Evolutionary conservation across 768 basidiomycete genomes (phyloP).

Genomic region (Termitomyces sp.): DNA sequence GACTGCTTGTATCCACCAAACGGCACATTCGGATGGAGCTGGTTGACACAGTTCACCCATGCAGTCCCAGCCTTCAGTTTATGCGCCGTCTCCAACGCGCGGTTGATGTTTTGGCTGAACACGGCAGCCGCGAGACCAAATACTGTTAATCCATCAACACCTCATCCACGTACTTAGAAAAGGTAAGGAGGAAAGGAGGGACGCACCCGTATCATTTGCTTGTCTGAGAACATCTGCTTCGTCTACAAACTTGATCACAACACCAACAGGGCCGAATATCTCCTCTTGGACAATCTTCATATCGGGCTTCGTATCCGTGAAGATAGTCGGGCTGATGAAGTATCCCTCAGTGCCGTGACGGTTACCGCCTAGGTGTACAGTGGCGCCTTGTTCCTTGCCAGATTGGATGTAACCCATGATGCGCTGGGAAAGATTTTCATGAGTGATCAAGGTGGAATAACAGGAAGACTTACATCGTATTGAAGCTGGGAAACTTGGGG

Average conservation of each 20-base stretch:
- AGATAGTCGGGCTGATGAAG: slow-evolving; percentile 67
- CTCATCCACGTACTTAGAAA: too few relatives aligned
- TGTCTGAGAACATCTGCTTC: slow-evolving; percentile 51
- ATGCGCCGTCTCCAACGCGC: slow-evolving; percentile 70
- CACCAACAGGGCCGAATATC: slow-evolving; percentile 74
- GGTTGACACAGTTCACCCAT: slow-evolving; percentile 58
- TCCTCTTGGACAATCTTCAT: slow-evolving; percentile 69
- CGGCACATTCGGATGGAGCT: slow-evolving; percentile 53
- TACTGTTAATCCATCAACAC: slow-evolving; percentile 11
- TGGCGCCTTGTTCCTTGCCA: slow-evolving; percentile 51
- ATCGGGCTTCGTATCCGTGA: slow-evolving; percentile 52
- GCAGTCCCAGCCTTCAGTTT: slow-evolving; percentile 76
- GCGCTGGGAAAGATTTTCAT: slow-evolving; percentile 31
- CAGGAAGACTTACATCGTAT: slow-evolving; percentile 48
- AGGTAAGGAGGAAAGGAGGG: not conserved
- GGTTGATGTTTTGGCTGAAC: slow-evolving; percentile 74
- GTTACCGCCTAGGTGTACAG: slow-evolving; percentile 52
- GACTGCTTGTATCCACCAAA: slow-evolving; percentile 87
- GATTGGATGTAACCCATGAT: slow-evolving; percentile 68
- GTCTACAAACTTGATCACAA: slow-evolving; percentile 60
- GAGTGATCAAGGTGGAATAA: not conserved
- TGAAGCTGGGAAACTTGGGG: slow-evolving; percentile 77
- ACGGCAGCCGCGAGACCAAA: slow-evolving; percentile 89
- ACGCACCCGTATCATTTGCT: slow-evolving; percentile 72
- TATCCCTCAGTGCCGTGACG: slow-evolving; percentile 43